Base-by-base conservation (phyloP, 176 grass and related monocot species). In the Carex pumila region DNA sequence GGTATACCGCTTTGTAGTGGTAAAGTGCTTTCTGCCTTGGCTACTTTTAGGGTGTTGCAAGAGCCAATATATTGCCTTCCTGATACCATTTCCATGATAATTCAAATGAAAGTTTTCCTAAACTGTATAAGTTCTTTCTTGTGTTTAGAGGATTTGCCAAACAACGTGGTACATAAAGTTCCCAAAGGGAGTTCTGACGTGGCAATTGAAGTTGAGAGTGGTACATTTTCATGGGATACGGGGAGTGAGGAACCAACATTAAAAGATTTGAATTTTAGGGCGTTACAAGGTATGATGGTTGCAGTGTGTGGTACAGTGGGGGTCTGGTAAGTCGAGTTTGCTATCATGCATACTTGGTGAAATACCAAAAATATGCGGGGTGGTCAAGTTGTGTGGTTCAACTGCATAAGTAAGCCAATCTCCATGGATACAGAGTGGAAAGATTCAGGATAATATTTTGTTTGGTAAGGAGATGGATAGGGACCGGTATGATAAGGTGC, bases 381-480 rank as follows among this genome's bases (percentile, higher is more conserved):
- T 87, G n/a, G 75, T 93, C 22, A 77, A 77, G 75, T 72, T 84
- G 19, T 88, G 87, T 89, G 94, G 94, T 34, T 86, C 34, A 52
- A 85, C 80, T 32, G 87, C 94, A 53, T 96, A 86, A 85, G 94
- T 96, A 21, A 84, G 79, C 70, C 90, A 91, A 21, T 87, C 90
- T 32, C 83, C 94, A 79, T 96, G 94, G 94, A 93, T 96, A 68
- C 91, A 91, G 7, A 96, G 89, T 88, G 89, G 87, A 1, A 96
- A 21, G 5, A 85, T 96, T 77, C 49, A 90, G 73, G 89, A 87
- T 2, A 96, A 96, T 53, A 88, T 96, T 79, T 73, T 86, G 78
- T 93, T 93, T 6, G 83, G 89, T 15, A 80, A 79, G 18, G 37
- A 85, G 62, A 89, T 92, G 89, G 71, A 89, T 18, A 61, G 3